These are phyloP conservation scores for Calonectria pauciramosa DNA, from an alignment of 2,329 filamentous ascomycete genomes.

Conservation along the genomic window DNA sequence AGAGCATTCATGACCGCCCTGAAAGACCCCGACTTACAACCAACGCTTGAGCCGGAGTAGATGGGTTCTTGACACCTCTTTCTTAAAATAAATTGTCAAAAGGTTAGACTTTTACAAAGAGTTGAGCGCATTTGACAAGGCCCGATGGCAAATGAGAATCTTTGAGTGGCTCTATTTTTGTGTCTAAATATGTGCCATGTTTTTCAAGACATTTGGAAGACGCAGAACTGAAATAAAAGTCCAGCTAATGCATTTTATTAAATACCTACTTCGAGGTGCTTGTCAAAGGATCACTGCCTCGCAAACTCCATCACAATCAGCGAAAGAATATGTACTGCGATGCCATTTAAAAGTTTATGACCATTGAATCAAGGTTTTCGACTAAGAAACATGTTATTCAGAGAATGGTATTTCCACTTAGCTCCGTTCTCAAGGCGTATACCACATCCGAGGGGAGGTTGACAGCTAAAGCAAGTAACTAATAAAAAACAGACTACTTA, in stretches of 20 bases:
- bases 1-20: neutral
- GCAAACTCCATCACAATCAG: neutral
- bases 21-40: neutral
- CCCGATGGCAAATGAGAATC: neutral
- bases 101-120: no score
- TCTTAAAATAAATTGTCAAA: neutral
- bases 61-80: neutral
- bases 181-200: neutral
- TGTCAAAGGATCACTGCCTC: neutral
- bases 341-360: no score
- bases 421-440: neutral
- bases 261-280: neutral
- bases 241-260: neutral
- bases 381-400: accelerated
- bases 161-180: neutral
- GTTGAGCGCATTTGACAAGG: neutral
- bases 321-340: neutral
- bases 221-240: neutral
- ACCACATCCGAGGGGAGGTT: neutral
- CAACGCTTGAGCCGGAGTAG: neutral
- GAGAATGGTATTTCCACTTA: neutral
- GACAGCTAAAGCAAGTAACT: neutral
- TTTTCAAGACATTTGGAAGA: no score
- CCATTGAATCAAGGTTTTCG: no score
- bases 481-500: neutral